Conservation (phyloP, 139 green algal genomes). For the Chlorella vulgaris region DNA sequence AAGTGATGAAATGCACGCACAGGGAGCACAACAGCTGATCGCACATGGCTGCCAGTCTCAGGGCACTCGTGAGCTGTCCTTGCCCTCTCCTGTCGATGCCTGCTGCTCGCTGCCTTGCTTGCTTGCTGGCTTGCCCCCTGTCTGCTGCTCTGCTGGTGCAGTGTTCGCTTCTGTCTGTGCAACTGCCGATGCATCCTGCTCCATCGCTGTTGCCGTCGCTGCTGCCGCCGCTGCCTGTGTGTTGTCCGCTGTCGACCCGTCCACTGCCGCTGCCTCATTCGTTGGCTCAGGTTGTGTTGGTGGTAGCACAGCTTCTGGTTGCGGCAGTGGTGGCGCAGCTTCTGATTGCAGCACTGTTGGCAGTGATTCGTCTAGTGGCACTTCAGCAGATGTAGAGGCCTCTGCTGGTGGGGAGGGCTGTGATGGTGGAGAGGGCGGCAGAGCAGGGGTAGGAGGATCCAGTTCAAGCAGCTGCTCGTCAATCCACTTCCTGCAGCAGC, state of each 20-base stretch:
- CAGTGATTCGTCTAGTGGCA: too few relatives aligned
- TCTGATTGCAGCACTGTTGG: not conserved
- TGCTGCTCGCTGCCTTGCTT: not conserved
- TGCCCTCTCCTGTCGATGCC: too few relatives aligned
- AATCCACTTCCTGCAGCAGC: constrained; percentile 8
- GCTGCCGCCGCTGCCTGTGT: not conserved
- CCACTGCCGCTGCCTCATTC: not conserved
- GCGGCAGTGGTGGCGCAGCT: too few relatives aligned
- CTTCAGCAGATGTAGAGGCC: too few relatives aligned
- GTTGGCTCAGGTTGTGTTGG: not conserved
- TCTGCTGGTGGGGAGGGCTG: not conserved
- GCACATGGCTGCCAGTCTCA: too few relatives aligned
- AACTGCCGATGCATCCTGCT: not conserved
- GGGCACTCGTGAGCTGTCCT: too few relatives aligned
- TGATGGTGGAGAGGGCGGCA: too few relatives aligned
- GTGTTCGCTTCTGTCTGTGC: not conserved
- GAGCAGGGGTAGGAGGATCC: not conserved
- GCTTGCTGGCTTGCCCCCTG: not conserved
- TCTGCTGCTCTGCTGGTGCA: not conserved
- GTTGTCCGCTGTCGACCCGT: not conserved
- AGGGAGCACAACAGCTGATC: too few relatives aligned
- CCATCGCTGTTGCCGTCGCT: not conserved
- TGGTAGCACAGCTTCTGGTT: too few relatives aligned
- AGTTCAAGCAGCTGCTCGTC: not conserved
- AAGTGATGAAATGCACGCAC: too few relatives aligned